A percentile compares a stretch with the other conserved stretches of the same genome.
Conservation (phyloP, 1,139 yeast genomes). For the Debaryomyces sp. region DNA sequence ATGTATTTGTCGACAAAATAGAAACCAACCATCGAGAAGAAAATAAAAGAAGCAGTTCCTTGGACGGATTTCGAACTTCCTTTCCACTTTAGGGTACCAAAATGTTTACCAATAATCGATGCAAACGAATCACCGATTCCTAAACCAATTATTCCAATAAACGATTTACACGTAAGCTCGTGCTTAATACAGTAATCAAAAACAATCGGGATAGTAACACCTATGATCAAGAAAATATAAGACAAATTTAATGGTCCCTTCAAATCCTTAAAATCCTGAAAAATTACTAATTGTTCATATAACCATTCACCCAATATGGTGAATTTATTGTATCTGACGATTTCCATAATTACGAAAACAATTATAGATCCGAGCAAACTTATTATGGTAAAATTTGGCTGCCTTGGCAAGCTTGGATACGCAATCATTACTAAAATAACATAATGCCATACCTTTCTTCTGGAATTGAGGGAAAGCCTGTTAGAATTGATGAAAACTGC, state of each 20-base stretch:
- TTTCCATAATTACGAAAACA: conserved; percentile 56
- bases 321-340: conserved; percentile 51
- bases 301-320: conserved; percentile 40
- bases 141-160: conserved; percentile 40
- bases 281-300: conserved; percentile 42
- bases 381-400: conserved; percentile 38
- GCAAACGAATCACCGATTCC: conserved; percentile 66
- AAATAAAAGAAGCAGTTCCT: conserved; percentile 64
- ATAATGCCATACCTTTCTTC: conserved; percentile 55
- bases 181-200: conserved; percentile 36
- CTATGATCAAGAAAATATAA: conserved; percentile 63
- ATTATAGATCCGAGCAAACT: conserved; percentile 42
- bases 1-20: conserved; percentile 32
- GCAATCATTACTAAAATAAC: conserved; percentile 31
- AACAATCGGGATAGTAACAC: conserved; percentile 60
- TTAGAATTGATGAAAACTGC: conserved; percentile 37
- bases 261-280: conserved; percentile 68
- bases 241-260: conserved; percentile 69
- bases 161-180: conserved; percentile 34
- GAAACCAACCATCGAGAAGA: conserved; percentile 44
- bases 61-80: conserved; percentile 63
- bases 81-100: conserved; percentile 58
- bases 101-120: conserved; percentile 62
- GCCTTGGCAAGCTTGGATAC: conserved; percentile 27
- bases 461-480: conserved; percentile 47